These are phyloP conservation scores for Salvia rosmarinus DNA, from an alignment of 257 asterid species.

Conservation along the genomic window DNA sequence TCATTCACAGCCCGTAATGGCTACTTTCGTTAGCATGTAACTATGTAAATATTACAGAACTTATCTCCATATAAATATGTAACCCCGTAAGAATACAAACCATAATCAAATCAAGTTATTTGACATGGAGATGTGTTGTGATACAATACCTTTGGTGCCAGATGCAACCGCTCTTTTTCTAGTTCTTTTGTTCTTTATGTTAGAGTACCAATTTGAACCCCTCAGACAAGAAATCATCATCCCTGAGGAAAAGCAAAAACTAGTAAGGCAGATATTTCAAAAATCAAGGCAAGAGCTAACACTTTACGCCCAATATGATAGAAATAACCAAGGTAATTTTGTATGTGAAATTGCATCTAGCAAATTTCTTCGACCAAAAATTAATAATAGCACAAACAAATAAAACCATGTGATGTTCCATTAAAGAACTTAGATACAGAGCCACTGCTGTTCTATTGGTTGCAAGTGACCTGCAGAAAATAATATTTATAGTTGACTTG, in stretches of 20 bases:
- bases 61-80: background rate
- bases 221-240: conserved; percentile 46
- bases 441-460: background rate
- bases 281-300: no score
- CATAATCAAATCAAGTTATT: conserved; percentile 20
- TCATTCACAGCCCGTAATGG: conserved; percentile 10
- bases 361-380: background rate
- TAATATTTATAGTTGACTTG: conserved; percentile 28
- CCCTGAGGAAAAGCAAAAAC: conserved; percentile 32
- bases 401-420: background rate
- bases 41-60: background rate
- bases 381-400: background rate
- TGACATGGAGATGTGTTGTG: background rate
- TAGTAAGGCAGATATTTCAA: background rate
- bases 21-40: conserved; percentile 1
- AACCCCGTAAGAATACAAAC: conserved; percentile 17
- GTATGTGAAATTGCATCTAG: background rate
- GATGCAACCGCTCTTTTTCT: conserved; percentile 20
- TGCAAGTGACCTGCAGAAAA: conserved; percentile 16
- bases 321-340: background rate
- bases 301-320: background rate
- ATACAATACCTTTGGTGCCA: conserved; percentile 26
- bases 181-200: background rate
- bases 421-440: background rate
- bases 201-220: conserved; percentile 48